Conservation (phyloP, 1,139 yeast species). For the Pichia sp. region DNA sequence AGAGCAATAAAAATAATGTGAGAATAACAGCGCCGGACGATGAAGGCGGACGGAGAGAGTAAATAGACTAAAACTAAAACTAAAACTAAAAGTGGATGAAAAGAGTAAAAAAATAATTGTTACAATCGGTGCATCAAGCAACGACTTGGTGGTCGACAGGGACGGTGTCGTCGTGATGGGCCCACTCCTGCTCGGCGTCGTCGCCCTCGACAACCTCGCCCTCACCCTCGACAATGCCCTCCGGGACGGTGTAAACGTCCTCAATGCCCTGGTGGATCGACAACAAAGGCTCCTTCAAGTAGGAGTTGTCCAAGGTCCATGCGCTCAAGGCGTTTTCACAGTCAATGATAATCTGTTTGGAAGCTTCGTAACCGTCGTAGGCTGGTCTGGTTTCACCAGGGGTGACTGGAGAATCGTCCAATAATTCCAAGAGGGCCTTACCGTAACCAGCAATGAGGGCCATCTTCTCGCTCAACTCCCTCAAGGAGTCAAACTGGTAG, state of each 20-base stretch:
- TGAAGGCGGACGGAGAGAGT: neutral
- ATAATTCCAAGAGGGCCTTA: slow-evolving; percentile 89
- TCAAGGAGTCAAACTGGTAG: slow-evolving; percentile 93
- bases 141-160: slow-evolving; percentile 11
- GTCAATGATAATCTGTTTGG: slow-evolving; percentile 95
- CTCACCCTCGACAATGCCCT: slow-evolving; percentile 24
- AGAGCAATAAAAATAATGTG: slow-evolving; percentile 2
- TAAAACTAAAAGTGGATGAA: neutral
- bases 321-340: slow-evolving; percentile 93
- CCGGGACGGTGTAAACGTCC: slow-evolving; percentile 51
- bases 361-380: slow-evolving; percentile 96
- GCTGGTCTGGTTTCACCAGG: slow-evolving; percentile 99
- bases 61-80: neutral
- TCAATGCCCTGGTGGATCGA: slow-evolving; percentile 71
- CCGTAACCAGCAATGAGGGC: slow-evolving; percentile 98
- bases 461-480: slow-evolving; percentile 94
- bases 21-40: neutral
- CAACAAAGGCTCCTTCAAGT: slow-evolving; percentile 82
- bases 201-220: slow-evolving; percentile 9
- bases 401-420: slow-evolving; percentile 95
- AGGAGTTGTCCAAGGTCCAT: slow-evolving; percentile 96
- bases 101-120: neutral
- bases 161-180: slow-evolving; percentile 25
- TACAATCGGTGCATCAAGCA: slow-evolving; percentile 6
- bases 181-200: slow-evolving; percentile 30